Evolutionary conservation across 2,329 filamentous ascomycete species (phyloP).

Genomic region (Aureobasidium subglaciale): DNA sequence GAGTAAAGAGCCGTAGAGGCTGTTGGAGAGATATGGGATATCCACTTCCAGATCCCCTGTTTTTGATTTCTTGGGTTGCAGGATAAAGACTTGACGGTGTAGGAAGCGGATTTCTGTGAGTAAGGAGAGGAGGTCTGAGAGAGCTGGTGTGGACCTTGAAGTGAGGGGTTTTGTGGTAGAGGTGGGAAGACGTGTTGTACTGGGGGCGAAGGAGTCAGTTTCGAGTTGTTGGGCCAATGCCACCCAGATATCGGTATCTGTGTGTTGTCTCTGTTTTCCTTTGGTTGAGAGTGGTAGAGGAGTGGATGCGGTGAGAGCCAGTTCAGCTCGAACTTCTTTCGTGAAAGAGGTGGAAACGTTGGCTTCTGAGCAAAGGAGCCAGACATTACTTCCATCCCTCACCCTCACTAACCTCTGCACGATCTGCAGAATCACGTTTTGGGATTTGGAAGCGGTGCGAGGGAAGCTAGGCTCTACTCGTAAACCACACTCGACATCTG

Average conservation of each 20-base stretch:
- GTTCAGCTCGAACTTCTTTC: neutral
- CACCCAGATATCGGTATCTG: neutral
- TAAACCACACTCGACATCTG: conserved; percentile 22
- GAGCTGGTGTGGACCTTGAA: neutral
- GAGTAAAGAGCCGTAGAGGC: neutral
- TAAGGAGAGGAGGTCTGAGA: conserved; percentile 6
- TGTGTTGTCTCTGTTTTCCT: neutral
- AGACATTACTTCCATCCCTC: conserved; percentile 21
- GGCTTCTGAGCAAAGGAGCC: conserved; percentile 23
- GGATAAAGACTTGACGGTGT: conserved; percentile 13
- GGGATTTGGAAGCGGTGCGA: neutral
- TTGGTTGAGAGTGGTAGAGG: neutral
- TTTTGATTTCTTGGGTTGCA: neutral
- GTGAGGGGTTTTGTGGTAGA: neutral
- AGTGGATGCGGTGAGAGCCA: neutral
- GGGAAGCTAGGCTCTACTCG: conserved; percentile 20
- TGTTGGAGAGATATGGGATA: neutral
- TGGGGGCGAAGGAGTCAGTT: neutral
- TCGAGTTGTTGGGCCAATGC: neutral
- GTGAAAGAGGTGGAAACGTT: conserved; percentile 22
- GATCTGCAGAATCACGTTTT: conserved; percentile 23
- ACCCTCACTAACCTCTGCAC: conserved; percentile 24
- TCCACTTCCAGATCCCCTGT: neutral
- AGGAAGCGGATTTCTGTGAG: conserved; percentile 8
- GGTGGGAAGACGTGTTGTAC: neutral